Conservation (phyloP, 2,329 filamentous ascomycete species). For the Pseudogymnoascus destructans region DNA sequence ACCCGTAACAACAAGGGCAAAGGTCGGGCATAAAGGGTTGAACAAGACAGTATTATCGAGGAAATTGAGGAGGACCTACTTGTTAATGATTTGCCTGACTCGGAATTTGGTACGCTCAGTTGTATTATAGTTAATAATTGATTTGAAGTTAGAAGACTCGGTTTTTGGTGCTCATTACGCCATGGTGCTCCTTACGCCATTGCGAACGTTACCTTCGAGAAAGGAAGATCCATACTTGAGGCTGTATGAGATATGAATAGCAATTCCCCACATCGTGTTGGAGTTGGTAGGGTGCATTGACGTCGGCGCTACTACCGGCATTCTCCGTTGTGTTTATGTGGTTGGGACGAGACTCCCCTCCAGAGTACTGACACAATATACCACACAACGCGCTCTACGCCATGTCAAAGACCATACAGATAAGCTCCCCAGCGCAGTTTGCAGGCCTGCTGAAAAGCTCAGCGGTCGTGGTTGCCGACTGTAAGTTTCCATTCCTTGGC, state of each 20-base stretch:
- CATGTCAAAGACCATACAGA: conserved; percentile 30
- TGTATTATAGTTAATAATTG: too few species aligned
- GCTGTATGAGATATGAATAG: not conserved
- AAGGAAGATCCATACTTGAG: not conserved
- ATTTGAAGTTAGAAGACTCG: too few species aligned
- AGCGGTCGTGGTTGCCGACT: conserved; percentile 74
- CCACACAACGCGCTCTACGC: conserved; percentile 11
- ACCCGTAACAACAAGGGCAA: too few species aligned
- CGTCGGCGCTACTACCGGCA: not conserved
- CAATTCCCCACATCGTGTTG: not conserved
- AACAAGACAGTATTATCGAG: too few species aligned
- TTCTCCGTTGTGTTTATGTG: not conserved
- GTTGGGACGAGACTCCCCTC: not conserved
- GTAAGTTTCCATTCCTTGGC: conserved; percentile 40
- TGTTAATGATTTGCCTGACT: too few species aligned
- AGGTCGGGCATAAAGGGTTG: too few species aligned
- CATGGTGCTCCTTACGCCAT: too few species aligned
- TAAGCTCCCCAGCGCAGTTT: conserved; percentile 50
- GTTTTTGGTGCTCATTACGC: too few species aligned
- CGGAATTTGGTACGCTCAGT: too few species aligned
- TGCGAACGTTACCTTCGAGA: too few species aligned
- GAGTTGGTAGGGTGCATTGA: not conserved
- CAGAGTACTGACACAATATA: not conserved
- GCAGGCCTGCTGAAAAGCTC: conserved; percentile 54
- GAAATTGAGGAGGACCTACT: too few species aligned